phyloP scores from a whole-genome alignment of 2,329 filamentous ascomycete genomes.

The Botrytis deweyae region DNA sequence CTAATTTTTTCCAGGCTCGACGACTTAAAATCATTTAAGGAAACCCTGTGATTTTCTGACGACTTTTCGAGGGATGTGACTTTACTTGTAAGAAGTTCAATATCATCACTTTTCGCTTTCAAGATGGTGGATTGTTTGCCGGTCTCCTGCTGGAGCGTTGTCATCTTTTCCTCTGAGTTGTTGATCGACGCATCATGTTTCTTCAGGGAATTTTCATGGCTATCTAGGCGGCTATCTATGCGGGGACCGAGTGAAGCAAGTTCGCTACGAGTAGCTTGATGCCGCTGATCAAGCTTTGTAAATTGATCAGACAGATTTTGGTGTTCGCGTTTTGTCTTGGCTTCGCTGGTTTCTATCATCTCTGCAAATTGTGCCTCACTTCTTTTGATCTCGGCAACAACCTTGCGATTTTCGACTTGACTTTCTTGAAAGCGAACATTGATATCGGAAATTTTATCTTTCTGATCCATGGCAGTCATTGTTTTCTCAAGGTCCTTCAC shows the following conservation, averaged over 20 bases:
- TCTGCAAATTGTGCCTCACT: neutral
- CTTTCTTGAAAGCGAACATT: neutral
- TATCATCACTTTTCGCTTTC: neutral
- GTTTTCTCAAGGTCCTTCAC: neutral
- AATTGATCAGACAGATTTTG: neutral
- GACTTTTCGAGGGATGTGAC: neutral
- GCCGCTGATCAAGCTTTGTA: neutral
- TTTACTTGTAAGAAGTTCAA: neutral
- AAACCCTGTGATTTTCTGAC: neutral
- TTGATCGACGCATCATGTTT: neutral
- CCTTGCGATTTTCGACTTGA: neutral
- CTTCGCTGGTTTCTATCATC: neutral
- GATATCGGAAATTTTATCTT: neutral
- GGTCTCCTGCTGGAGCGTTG: neutral
- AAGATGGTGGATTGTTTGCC: neutral
- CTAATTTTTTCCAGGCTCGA: neutral
- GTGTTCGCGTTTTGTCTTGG: neutral
- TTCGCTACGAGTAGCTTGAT: neutral
- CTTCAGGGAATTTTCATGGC: neutral
- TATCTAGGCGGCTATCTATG: neutral
- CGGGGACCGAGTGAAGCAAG: neutral
- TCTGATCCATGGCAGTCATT: neutral
- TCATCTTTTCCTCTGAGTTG: neutral
- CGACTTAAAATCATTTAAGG: neutral
- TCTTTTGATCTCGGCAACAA: neutral